Base-by-base conservation (phyloP, 768 basidiomycete genomes). In the Polyporus arcularius region DNA sequence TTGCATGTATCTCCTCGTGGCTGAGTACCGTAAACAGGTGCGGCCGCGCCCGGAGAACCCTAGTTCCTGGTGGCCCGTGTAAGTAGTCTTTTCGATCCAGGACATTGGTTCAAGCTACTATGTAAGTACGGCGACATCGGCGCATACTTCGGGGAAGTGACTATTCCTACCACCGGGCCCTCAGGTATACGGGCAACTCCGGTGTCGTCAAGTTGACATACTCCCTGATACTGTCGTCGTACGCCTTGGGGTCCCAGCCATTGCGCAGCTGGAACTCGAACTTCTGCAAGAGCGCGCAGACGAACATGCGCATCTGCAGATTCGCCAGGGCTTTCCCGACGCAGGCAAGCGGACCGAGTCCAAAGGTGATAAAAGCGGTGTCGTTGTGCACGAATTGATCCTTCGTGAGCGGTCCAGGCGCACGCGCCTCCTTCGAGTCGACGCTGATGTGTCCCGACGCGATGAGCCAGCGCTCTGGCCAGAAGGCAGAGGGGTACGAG, bases 281-380 rank as follows among this genome's bases (percentile, higher is more conserved):
- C 55, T 67, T 66, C 62, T 74, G 74, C 64, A 78, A 53, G 43
- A 77, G 55, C 26, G 71, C 41, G 31, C 67, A 65, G 11, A 75
- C 32, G 32, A 76, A 58, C 47, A 62, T 67, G 47, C 71, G 71
- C 63, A 77, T 57, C 60, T 77, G 74, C 21, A 69, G 65, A 58
- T 73, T 65, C 45, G 80, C 80, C 15, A 80, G 70, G 69, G 77
- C 62, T 62, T 75, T 78, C 16, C 82, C 82, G 10, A 74, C 76
- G 63, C 84, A 85, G 60, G 80, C 80, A 10, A 78, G 74, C 12
- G 82, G 81, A 0, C 84, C 83, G 40, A 71, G 68, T 26, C 78
- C 79, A 62, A 79, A 79, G 2, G 80, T 76, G 41, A 76, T 71
- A 68, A 75, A 80, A 9, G 71, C 77, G 52, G 52, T 48, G 15